phyloP scores from a whole-genome alignment of 2,329 filamentous ascomycete species.

The Ascomycota sp. region DNA sequence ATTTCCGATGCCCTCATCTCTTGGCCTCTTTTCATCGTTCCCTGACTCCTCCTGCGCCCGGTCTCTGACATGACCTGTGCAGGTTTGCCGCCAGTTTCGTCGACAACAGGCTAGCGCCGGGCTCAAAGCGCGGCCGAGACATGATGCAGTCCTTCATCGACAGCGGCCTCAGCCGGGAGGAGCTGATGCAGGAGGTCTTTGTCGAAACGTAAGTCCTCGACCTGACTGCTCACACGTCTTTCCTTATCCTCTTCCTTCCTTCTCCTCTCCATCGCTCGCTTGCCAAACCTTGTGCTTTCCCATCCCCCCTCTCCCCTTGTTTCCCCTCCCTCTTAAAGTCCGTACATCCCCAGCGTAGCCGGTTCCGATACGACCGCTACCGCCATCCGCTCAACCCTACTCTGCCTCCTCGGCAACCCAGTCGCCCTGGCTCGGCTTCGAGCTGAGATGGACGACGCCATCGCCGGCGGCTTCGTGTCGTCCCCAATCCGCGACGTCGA shows the following conservation, averaged over 20 bases:
- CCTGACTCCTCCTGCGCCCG: no score
- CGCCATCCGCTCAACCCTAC: constrained; percentile 23
- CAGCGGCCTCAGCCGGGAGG: constrained; percentile 7
- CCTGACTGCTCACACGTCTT: neutral
- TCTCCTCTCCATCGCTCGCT: neutral
- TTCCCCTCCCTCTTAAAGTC: no score
- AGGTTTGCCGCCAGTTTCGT: constrained; percentile 10
- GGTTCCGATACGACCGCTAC: constrained; percentile 15
- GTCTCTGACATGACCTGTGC: no score
- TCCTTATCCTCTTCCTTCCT: neutral
- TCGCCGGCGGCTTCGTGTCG: constrained; percentile 5
- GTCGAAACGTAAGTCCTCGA: constrained; percentile 3
- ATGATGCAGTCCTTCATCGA: constrained; percentile 13
- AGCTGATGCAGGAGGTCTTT: constrained; percentile 9
- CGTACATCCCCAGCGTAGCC: constrained; percentile 1
- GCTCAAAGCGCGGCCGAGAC: constrained; percentile 8
- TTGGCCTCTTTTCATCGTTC: no score
- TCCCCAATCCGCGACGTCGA: constrained; percentile 13
- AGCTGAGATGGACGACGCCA: constrained; percentile 5
- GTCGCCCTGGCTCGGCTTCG: constrained; percentile 20
- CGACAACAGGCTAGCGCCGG: constrained; percentile 7
- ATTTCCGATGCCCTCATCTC: no score
- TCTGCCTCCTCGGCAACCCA: constrained; percentile 24
- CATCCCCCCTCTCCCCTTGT: neutral
- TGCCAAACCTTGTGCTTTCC: neutral